A percentile compares a stretch with the other conserved stretches of the same genome.
Conservation (phyloP, 805 yeast genomes). For the Myxozyma kluyveri region DNA sequence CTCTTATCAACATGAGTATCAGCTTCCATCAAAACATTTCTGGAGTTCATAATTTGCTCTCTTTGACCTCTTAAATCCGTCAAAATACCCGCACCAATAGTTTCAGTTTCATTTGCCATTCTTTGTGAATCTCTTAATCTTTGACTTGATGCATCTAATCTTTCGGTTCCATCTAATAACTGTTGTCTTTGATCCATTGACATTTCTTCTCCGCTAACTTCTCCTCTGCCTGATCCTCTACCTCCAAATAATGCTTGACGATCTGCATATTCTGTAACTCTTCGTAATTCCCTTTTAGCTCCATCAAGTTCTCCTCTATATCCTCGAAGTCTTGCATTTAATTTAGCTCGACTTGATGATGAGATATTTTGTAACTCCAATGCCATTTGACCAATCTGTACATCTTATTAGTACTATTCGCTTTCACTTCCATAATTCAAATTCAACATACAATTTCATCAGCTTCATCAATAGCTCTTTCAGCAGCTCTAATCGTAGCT, state of each 20-base stretch:
- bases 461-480: constrained; percentile 72
- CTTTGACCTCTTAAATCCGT: constrained; percentile 87
- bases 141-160: constrained; percentile 78
- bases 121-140: constrained; percentile 84
- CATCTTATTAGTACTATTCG: background rate
- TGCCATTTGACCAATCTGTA: constrained; percentile 72
- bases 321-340: constrained; percentile 72
- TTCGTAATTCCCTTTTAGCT: constrained; percentile 49
- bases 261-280: constrained; percentile 67
- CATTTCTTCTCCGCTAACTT: constrained; percentile 35
- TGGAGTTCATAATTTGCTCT: constrained; percentile 82
- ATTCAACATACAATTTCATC: constrained; percentile 53
- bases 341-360: constrained; percentile 65
- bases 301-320: constrained; percentile 60
- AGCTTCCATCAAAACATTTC: constrained; percentile 76
- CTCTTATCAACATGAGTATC: constrained; percentile 90
- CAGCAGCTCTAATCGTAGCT: constrained; percentile 56
- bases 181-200: constrained; percentile 74
- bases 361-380: constrained; percentile 83
- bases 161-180: constrained; percentile 69
- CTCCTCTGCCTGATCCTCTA: constrained; percentile 37
- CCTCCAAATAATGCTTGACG: constrained; percentile 68
- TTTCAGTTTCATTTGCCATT: constrained; percentile 88
- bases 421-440: background rate
- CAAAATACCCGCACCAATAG: constrained; percentile 84